Base-by-base conservation (phyloP, 2,329 filamentous ascomycete genomes). In the Clarireedia sp. region DNA sequence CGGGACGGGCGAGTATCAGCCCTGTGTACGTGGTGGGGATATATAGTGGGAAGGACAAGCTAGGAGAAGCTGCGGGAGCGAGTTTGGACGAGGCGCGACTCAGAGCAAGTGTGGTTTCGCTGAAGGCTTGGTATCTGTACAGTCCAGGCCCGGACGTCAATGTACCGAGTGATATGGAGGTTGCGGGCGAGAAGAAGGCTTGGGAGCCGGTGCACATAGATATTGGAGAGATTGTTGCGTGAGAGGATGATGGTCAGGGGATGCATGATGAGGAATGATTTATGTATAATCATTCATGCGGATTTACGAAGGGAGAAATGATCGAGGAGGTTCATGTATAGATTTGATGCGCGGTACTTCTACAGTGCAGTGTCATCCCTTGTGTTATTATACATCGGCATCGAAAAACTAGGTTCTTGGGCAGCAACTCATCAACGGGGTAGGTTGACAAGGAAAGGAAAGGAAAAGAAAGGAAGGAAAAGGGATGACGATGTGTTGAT, bases 101-200 rank as follows among this genome's bases (percentile, higher is more conserved):
- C 60, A 81, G 89, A 70, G 94, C 94, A 19, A 83, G 89, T 38
- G 91, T 95, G 66, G 85, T 87, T 60, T 85, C 90, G 17, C 77
- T 99, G 67, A 95, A 96, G 78, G 79, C 86, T 5, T 99, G 94
- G 94, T 99, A 99, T 72, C 77, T 99, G 52, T 99, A 99, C 75
- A 91, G 85, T 70, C 92, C 94, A 1, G 65, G 64, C 12, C 58
- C 61, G 23, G 50, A 61, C 55, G 1, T 38, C 1, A 46, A 46
- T 16, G 43, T 55, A 24, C 52, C 52, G 3, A 55, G 59, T 76
- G 23, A 67, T 80, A 53, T 79, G 80, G 24, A 80, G 75, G 61
- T 76, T 68, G 60, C 69, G 71, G 56, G 70, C 68, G 38, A 64
- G 26, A 33, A 46, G 21, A 71, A 65, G 56, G 66, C 66, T 24